Percentiles rank a stretch among this genome's conserved stretches.
Evolutionary conservation across 2,329 filamentous ascomycete genomes (phyloP).

Genomic region (Exophiala viscosa): DNA sequence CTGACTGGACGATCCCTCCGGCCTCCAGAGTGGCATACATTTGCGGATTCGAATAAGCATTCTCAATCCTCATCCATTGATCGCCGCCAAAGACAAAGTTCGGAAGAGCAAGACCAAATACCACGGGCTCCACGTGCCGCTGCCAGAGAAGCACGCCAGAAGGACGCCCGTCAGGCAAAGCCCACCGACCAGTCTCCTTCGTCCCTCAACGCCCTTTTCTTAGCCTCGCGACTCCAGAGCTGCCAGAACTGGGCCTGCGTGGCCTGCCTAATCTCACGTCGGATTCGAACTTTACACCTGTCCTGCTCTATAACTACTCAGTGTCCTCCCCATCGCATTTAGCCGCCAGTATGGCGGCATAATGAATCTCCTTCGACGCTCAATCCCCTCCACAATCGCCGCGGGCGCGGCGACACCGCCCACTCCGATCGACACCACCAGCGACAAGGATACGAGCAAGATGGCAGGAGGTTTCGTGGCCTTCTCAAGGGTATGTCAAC

Average conservation of each 20-base stretch:
- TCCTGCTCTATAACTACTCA: conserved; percentile 1
- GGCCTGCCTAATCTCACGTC: conserved; percentile 12
- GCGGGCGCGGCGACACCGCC: conserved; percentile 8
- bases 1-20: too few relatives aligned
- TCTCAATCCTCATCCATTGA: too few relatives aligned
- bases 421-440: conserved; percentile 7
- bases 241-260: conserved; percentile 5
- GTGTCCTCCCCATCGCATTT: background rate
- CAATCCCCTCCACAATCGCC: conserved; percentile 13
- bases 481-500: conserved; percentile 17
- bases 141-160: background rate
- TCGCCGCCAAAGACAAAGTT: too few relatives aligned
- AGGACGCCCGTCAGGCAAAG: background rate
- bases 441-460: conserved; percentile 4
- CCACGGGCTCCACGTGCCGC: too few relatives aligned
- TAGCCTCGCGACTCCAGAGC: conserved; percentile 5
- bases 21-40: too few relatives aligned
- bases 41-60: too few relatives aligned
- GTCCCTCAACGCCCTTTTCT: background rate
- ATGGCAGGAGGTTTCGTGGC: conserved; percentile 18
- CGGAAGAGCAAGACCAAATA: too few relatives aligned
- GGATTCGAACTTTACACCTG: background rate
- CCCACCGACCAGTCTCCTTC: background rate
- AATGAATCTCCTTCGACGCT: conserved; percentile 8
- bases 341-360: conserved; percentile 24